Percentiles rank a stretch among this genome's conserved stretches.
These are phyloP conservation scores for Solanum medicagineum DNA, from an alignment of 257 asterid species.

Conservation along the genomic window DNA sequence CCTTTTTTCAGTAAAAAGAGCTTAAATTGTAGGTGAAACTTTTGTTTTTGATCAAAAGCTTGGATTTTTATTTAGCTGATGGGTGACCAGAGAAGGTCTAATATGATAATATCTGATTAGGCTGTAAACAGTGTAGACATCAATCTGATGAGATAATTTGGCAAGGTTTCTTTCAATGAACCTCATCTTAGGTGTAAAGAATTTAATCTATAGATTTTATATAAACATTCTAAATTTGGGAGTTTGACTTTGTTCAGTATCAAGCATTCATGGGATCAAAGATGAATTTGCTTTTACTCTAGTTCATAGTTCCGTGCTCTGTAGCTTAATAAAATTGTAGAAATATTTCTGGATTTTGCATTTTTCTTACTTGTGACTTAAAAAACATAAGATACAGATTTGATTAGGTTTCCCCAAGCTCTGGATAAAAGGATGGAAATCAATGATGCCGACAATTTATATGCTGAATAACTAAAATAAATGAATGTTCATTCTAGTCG, in stretches of 20 bases:
- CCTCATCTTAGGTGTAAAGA: not conserved
- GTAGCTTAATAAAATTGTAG: not conserved
- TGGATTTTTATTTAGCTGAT: not conserved
- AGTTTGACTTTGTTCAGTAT: not conserved
- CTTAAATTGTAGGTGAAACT: not conserved
- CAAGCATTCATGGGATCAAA: not conserved
- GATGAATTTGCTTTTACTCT: not conserved
- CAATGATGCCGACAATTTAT: not conserved
- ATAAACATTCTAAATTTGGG: not conserved
- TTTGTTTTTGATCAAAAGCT: not conserved
- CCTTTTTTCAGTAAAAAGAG: not conserved
- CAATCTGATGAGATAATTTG: not conserved
- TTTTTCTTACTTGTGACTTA: not conserved
- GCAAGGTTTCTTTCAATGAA: not conserved
- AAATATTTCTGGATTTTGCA: not conserved
- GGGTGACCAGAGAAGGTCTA: not conserved
- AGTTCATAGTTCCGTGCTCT: not conserved
- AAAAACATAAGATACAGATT: not conserved
- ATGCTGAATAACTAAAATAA: not conserved
- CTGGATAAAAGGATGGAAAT: not conserved
- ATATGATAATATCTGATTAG: not conserved
- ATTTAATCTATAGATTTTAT: not conserved
- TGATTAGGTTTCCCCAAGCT: not conserved
- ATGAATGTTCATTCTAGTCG: not conserved
- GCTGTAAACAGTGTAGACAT: not conserved